Evolutionary conservation across 352 stramenopile species (phyloP), one percentile per base, ranked within the genome.

Genomic region (Pythium chondricola): DNA sequence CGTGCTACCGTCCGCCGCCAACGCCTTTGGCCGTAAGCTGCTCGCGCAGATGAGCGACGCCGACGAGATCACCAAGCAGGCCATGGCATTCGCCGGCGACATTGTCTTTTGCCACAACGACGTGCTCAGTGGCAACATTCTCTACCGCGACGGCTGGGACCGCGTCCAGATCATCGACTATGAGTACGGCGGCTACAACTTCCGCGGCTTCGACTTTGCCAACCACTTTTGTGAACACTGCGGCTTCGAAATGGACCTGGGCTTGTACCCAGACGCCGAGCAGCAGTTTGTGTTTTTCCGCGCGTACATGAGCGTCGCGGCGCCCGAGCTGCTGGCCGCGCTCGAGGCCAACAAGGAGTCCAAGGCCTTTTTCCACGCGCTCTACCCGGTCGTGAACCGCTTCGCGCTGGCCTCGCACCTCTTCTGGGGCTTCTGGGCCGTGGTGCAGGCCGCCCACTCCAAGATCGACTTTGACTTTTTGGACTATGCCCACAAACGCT

Each of bases 141-240:
- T 94, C 39, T 70, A 88, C 63, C 85, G 79, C 56, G 69, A 81
- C 26, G 53, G 59, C 31, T 90, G 83, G 73, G 65, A 83, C 52
- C 82, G 83, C 30, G 82, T 97, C 39, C 85, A 93, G 67, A 88
- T 98, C 58, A 97, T 98, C 56, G 92, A 98, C 71, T 98, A 96
- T 67, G 92, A 98, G 69, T 98, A 98, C 61, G 88, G 84, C 37
- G 85, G 80, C 35, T 96, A 90, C 73, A 97, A 97, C 68, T 95
- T 82, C 56, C 87, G 88, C 11, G 92, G 65, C 16, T 98, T 96
- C 55, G 92, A 98, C 71, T 91, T 97, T 61, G 91, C 84, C 43
- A 98, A 98, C 65, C 90, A 98, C 54, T 98, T 97, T 58, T 96
- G 83, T 53, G 87, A 97, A 69, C 86, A 96, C 68, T 95, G 85